Evolutionary conservation across 192 early-diverging fungal species (phyloP), one percentile per base, ranked within the genome.

Genomic region (Chytriomyces hyalinus): DNA sequence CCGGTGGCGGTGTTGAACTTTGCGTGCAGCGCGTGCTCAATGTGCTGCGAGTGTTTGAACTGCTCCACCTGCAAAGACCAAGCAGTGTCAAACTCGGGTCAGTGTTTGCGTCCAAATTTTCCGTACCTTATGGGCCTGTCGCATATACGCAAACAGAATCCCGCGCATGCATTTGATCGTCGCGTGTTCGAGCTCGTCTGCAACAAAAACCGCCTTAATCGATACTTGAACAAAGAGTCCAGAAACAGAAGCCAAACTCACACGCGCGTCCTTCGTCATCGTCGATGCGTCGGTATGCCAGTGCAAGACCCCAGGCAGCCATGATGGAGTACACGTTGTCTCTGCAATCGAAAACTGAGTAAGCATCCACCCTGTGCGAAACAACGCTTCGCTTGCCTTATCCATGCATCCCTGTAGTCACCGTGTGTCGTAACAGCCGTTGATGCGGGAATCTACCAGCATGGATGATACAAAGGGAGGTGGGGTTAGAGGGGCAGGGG

Each of bases 301-400:
- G 84, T 92, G 93, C 92, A 10, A 96, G 84, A 64, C 92, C 94
- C 84, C 89, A 96, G 15, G 93, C 93, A 46, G 88, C 89, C 75
- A 91, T 86, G 73, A 96, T 96, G 8, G 94, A 94, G 79, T 96
- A 94, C 3, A 96, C 94, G 70, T 95, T 95, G 84, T 95, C 94
- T 72, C 92, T 92, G 77, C 50, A 61, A 36, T 49, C 13, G 78
- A 11, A 67, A 8, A 50, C 60, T 70, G 17, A 10, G 11, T 66
- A 7, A 57, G 15, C 8, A 13, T 26, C 73, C 8, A 15, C 65
- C 59, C 9, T 22, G 7, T 24, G 15, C 8, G 13, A 11, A 26
- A 17, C 44, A 13, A 15, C 46, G 43, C 49, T 13, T 17, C 43
- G n/a, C 20, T 44, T 86, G 90, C 92, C 92, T 79, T 61, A 95